Evolutionary conservation across 805 yeast species (phyloP).

Genomic region (Zygoascus flipseniorum): DNA sequence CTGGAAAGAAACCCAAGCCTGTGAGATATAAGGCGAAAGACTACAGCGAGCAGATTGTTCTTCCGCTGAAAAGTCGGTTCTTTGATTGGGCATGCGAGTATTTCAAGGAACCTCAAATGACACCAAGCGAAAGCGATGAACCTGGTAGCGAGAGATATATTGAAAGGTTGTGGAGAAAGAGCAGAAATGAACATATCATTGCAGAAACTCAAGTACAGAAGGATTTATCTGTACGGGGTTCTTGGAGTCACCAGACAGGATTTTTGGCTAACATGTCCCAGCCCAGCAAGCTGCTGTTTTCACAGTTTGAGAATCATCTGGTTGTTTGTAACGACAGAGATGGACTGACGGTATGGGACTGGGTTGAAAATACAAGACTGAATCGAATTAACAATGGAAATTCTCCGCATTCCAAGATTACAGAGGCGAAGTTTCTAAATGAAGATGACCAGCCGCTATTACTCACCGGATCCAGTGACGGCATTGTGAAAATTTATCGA

Average conservation of each 20-base stretch:
- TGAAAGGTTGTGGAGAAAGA: constrained; percentile 78
- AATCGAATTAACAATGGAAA: constrained; percentile 74
- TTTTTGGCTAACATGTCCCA: constrained; percentile 66
- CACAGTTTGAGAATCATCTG: constrained; percentile 83
- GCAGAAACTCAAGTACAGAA: constrained; percentile 88
- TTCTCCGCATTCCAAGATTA: constrained; percentile 79
- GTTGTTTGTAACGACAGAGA: constrained; percentile 79
- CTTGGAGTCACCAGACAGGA: constrained; percentile 64
- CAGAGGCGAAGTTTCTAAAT: constrained; percentile 77
- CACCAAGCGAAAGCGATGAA: constrained; percentile 74
- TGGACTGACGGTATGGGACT: constrained; percentile 78
- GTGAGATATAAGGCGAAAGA: constrained; percentile 22
- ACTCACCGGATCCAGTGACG: constrained; percentile 87
- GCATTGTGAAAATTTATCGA: constrained; percentile 80
- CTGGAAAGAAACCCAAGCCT: constrained; percentile 25
- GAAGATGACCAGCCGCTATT: constrained; percentile 87
- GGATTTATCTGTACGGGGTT: constrained; percentile 69
- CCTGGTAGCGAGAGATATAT: constrained; percentile 86
- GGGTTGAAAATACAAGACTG: constrained; percentile 54
- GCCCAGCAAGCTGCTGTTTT: constrained; percentile 68
- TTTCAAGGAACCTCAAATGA: constrained; percentile 94
- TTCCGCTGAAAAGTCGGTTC: constrained; percentile 30
- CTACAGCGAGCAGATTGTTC: constrained; percentile 14
- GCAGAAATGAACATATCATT: constrained; percentile 78
- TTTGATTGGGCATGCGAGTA: constrained; percentile 58